Conservation (phyloP, 129 eudicot species). For the Tagetes erecta region DNA sequence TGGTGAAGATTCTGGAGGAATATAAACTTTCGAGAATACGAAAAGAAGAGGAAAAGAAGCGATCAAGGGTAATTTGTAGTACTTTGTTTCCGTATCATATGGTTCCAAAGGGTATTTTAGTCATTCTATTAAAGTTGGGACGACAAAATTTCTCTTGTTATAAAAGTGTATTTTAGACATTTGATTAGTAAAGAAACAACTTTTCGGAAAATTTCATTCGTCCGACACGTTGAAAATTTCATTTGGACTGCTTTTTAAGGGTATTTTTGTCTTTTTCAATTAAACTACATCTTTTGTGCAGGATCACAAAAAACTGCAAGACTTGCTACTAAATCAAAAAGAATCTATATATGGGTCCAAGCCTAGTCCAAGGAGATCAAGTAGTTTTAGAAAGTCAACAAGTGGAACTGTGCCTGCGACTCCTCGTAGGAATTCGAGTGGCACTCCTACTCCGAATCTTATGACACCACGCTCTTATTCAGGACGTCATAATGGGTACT, state of each 20-base stretch:
- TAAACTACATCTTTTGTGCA: slow-evolving; percentile 17
- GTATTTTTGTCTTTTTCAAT: background rate
- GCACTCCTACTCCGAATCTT: slow-evolving; percentile 54
- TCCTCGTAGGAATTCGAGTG: slow-evolving; percentile 60
- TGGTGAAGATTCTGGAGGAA: slow-evolving; percentile 71
- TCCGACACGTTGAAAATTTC: background rate
- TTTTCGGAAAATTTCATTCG: background rate
- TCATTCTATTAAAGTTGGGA: background rate
- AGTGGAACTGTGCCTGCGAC: slow-evolving; percentile 54
- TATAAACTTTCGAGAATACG: slow-evolving; percentile 64
- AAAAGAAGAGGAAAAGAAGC: slow-evolving; percentile 73
- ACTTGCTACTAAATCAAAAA: slow-evolving; percentile 58
- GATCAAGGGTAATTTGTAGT: slow-evolving; percentile 48
- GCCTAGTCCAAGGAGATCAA: slow-evolving; percentile 72
- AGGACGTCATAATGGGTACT: slow-evolving; percentile 60
- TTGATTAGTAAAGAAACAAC: background rate
- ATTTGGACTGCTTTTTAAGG: background rate
- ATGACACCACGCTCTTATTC: slow-evolving; percentile 71
- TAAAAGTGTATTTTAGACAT: background rate
- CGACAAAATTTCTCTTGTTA: no score
- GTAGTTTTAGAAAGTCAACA: slow-evolving; percentile 65
- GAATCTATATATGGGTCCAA: slow-evolving; percentile 75
- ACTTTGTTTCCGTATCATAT: background rate
- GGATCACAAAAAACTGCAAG: slow-evolving; percentile 80
- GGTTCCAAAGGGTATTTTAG: background rate